These are phyloP conservation scores for Allium fistulosum DNA, from an alignment of 106 monocot genomes.

Conservation along the genomic window DNA sequence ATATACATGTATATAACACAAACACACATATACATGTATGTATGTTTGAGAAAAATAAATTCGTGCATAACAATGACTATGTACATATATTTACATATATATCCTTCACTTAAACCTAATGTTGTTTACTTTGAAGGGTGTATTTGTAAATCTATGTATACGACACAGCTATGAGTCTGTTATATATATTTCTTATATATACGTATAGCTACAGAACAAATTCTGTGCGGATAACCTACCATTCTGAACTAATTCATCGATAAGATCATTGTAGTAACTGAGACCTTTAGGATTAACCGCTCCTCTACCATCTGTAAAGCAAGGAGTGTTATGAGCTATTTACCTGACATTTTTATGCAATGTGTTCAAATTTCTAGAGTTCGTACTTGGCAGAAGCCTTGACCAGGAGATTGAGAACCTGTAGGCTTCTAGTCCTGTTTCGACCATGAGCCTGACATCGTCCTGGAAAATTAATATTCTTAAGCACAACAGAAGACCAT, in stretches of 20 bases:
- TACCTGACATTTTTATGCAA: not conserved
- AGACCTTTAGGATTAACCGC: constrained; percentile 33
- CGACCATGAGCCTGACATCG: constrained; percentile 43
- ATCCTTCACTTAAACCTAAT: not conserved
- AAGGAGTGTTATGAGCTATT: not conserved
- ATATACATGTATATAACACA: not conserved
- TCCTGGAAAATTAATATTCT: constrained; percentile 20
- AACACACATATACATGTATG: not conserved
- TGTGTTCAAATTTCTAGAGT: not conserved
- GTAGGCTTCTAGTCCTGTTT: constrained; percentile 34
- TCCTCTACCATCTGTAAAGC: constrained; percentile 38
- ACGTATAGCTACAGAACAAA: not conserved
- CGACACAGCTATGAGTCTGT: not conserved
- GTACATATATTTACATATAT: not conserved
- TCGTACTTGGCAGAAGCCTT: constrained; percentile 38
- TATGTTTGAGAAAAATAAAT: not conserved
- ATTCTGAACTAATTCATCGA: constrained; percentile 24
- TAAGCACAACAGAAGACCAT: not conserved
- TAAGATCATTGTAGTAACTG: constrained; percentile 34
- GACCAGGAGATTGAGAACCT: constrained; percentile 55
- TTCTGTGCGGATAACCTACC: constrained; percentile 12
- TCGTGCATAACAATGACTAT: not conserved
- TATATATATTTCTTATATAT: not conserved
- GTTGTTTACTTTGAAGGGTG: not conserved
- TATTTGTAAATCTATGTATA: not conserved